phyloP scores from a whole-genome alignment of 176 grass and related monocot genomes.

The Pontederia crassipes region DNA sequence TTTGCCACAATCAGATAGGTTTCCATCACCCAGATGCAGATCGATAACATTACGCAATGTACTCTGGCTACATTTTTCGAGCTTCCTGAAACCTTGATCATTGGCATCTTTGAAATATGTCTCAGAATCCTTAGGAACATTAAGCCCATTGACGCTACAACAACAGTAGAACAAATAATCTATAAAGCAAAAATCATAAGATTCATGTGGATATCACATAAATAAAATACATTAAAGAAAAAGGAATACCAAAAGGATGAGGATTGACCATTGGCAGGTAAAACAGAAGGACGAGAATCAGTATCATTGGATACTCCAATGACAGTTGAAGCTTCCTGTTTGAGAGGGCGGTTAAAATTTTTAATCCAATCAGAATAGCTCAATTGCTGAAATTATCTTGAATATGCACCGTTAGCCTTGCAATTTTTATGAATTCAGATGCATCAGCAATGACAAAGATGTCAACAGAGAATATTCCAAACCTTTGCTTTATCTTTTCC shows the following conservation, averaged over 20 bases:
- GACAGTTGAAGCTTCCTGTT: conserved; percentile 33
- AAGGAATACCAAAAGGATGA: conserved; percentile 28
- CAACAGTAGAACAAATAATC: conserved; percentile 9
- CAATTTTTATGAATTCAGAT: not conserved
- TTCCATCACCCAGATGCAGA: conserved; percentile 68
- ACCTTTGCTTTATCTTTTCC: conserved; percentile 68
- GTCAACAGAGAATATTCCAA: not conserved
- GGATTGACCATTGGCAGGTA: conserved; percentile 7
- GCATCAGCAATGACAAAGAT: not conserved
- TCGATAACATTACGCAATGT: conserved; percentile 70
- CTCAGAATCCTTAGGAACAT: conserved; percentile 22
- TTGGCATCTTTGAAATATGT: conserved; percentile 13
- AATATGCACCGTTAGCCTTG: not conserved
- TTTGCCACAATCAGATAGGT: conserved; percentile 34
- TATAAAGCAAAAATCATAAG: not conserved
- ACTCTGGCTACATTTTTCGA: conserved; percentile 59
- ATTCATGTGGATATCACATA: not conserved
- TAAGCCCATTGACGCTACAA: conserved; percentile 1
- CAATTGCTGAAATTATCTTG: not conserved
- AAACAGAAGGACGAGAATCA: conserved; percentile 13
- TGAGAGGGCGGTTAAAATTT: conserved; percentile 3
- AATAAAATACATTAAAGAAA: no score
- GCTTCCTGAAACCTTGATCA: conserved; percentile 39
- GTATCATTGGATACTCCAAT: conserved; percentile 24
- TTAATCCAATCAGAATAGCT: not conserved